phyloP scores from a whole-genome alignment of 139 green algal species.

The Bryopsis sp. region DNA sequence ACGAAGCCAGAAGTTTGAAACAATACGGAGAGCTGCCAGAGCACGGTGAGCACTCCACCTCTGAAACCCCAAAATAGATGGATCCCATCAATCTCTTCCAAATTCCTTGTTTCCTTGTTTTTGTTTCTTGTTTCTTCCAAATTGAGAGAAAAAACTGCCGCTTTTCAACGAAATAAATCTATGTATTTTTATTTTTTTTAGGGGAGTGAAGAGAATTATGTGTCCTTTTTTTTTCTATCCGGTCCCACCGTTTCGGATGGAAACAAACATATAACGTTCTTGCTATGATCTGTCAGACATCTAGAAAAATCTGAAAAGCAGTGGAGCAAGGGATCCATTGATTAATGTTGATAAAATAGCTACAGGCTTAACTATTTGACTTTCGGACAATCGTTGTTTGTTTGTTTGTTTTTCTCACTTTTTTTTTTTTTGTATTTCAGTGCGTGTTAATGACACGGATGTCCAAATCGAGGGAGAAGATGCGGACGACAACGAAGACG shows the following conservation, averaged over 20 bases:
- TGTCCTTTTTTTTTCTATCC: background rate
- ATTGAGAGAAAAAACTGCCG: background rate
- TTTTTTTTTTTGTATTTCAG: background rate
- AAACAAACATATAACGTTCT: background rate
- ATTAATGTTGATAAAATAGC: too few relatives aligned
- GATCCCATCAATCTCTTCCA: background rate
- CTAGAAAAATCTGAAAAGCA: background rate
- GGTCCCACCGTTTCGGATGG: background rate
- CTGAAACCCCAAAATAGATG: background rate
- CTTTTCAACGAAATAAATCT: background rate
- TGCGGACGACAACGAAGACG: conserved; percentile 39
- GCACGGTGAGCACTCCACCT: conserved; percentile 34
- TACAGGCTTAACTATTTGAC: too few relatives aligned
- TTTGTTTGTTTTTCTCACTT: background rate
- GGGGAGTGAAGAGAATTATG: background rate
- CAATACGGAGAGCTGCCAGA: conserved; percentile 97
- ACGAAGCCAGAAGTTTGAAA: conserved; percentile 89
- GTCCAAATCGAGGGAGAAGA: conserved; percentile 41
- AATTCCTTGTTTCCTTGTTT: background rate
- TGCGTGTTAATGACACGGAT: conserved; percentile 61
- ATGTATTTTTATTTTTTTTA: background rate
- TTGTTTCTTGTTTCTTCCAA: background rate
- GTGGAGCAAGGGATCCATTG: too few relatives aligned
- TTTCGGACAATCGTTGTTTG: conserved; percentile 17
- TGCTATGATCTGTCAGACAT: background rate